Evolutionary conservation across 352 stramenopile species (phyloP), one percentile per base, ranked within the genome.

Genomic region (Phytophthora cryptogea): DNA sequence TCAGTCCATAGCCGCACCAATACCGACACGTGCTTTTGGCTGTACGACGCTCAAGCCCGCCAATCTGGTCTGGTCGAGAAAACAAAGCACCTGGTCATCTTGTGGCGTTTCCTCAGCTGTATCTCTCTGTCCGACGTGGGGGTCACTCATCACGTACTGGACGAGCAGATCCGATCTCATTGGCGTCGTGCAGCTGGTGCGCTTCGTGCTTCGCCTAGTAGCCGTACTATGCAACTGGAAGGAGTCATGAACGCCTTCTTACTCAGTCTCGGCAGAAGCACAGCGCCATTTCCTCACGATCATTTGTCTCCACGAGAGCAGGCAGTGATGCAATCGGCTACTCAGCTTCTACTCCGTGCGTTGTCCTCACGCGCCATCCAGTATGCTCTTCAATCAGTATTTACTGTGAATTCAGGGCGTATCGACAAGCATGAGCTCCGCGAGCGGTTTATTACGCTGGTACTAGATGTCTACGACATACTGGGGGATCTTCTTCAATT

Each of bases 21-120:
- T 16, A 43, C n/a, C 27, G 37, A 43, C 37, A 11, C 13, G 37
- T 14, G 2, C 13, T 43, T 43, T 20, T 43, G 37, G 37, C 8
- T 43, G n/a, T 43, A 43, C 13, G 37, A 20, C 8, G 27, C 16
- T 9, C 30, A 10, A 3, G 37, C 7, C 8, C 37, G 37, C 16
- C 37, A 43, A 14, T 43, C 37, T 11, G 37, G 8, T 13, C 8
- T 43, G 7, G 37, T 31, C 35, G 44, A 17, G 54, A 69, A 45
- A 60, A 59, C 28, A 42, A 31, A 60, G 8, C 61, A 69, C 16
- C 42, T 69, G n/a, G 3, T 60, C 11, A 65, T 69, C 33, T 51
- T 69, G 13, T 59, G 49, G 54, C 33, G 42, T 59, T 69, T 54
- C n/a, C 59, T 10, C 41, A 39, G 5, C 37, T 26, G 28, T 28